Percentiles rank a stretch among this genome's conserved stretches.
These are phyloP conservation scores for Nitzschia sp. DNA, from an alignment of 108 stramenopile species.

Conservation along the genomic window DNA sequence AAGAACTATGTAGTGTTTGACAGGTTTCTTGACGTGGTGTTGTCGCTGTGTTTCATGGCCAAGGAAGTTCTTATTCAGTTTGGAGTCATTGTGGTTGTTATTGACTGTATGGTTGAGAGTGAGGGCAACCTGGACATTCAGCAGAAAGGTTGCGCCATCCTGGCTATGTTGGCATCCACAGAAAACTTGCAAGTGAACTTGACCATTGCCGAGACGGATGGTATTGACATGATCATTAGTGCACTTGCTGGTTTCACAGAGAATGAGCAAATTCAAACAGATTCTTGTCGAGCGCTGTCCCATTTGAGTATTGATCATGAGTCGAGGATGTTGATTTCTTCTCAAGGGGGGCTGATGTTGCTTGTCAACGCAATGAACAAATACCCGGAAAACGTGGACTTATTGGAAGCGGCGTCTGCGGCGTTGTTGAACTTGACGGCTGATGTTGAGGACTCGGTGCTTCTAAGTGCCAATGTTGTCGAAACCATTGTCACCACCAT, in stretches of 20 bases:
- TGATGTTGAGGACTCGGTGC: slow-evolving; percentile 36
- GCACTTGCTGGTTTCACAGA: slow-evolving; percentile 34
- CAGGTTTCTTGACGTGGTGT: slow-evolving; percentile 27
- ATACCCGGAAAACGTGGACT: slow-evolving; percentile 14
- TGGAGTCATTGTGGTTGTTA: slow-evolving; percentile 47
- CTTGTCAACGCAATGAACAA: slow-evolving; percentile 39
- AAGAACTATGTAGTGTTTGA: slow-evolving; percentile 22
- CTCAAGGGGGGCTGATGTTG: slow-evolving; percentile 40
- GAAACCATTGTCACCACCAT: slow-evolving; percentile 30
- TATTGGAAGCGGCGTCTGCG: slow-evolving; percentile 25
- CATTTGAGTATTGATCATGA: slow-evolving; percentile 47
- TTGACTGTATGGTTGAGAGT: slow-evolving; percentile 46
- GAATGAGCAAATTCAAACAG: slow-evolving; percentile 22
- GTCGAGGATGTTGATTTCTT: slow-evolving; percentile 37
- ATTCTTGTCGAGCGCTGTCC: slow-evolving; percentile 34
- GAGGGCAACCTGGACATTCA: slow-evolving; percentile 29
- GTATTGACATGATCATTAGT: slow-evolving; percentile 45
- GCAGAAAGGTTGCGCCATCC: slow-evolving; percentile 41
- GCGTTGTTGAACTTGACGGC: slow-evolving; percentile 39
- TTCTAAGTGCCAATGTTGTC: slow-evolving; percentile 28
- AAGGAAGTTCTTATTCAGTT: slow-evolving; percentile 32
- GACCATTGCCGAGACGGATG: slow-evolving; percentile 47
- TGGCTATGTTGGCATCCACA: slow-evolving; percentile 39
- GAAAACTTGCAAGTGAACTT: slow-evolving; percentile 49
- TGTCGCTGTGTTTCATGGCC: slow-evolving; percentile 28